Evolutionary conservation across 23 red algal genomes (phyloP).

Genomic region (Gracilariopsis chorda): DNA sequence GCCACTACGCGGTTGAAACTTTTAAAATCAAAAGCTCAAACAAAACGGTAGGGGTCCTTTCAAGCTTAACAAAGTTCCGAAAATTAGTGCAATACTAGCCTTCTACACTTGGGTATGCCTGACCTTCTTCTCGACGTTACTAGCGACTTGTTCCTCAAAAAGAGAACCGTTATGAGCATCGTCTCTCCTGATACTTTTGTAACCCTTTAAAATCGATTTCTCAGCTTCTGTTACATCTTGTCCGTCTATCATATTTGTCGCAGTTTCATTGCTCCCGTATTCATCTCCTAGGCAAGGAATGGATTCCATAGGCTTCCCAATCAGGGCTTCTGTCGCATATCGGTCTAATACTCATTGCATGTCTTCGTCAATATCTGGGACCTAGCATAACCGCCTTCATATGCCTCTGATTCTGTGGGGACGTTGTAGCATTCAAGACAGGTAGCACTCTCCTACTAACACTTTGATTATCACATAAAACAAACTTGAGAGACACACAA

Average conservation of each 20-base stretch:
- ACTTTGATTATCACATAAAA: no score
- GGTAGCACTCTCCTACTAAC: no score
- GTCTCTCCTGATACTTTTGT: background rate
- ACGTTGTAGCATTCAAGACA: no score
- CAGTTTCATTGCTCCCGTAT: background rate
- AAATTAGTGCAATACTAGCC: background rate
- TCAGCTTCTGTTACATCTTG: slow-evolving; percentile 14
- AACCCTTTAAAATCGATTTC: background rate
- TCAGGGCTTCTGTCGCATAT: no score
- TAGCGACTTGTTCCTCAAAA: background rate
- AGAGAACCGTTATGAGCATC: slow-evolving; percentile 1
- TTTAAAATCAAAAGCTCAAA: slow-evolving; percentile 35
- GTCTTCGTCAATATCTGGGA: no score
- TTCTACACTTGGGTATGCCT: no score
- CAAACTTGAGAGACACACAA: no score
- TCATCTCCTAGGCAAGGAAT: no score
- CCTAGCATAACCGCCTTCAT: no score
- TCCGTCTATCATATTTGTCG: slow-evolving; percentile 15
- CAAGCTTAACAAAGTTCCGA: background rate
- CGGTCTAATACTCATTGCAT: no score
- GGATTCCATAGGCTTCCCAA: no score
- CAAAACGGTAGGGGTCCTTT: background rate
- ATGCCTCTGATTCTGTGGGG: no score
- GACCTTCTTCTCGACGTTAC: background rate
- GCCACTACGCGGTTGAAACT: background rate